These are phyloP conservation scores for Thalassiosira profunda DNA, from an alignment of 108 stramenopile species.

Conservation along the genomic window DNA sequence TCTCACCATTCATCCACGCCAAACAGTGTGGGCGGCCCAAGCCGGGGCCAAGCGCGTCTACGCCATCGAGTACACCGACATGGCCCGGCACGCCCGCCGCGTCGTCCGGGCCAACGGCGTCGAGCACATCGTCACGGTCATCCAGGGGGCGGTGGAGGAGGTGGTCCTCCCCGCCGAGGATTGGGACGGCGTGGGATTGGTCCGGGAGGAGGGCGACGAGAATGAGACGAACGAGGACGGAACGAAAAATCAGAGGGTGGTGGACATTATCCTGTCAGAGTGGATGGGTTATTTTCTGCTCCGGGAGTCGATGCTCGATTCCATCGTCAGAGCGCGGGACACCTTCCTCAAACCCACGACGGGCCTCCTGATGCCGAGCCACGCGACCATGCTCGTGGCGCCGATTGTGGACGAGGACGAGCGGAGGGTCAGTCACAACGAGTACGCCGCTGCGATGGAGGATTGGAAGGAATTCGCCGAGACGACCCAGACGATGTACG, in stretches of 20 bases:
- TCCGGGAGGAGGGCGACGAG: conserved; percentile 49
- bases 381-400: conserved; percentile 94
- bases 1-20: neutral
- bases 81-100: conserved; percentile 94
- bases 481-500: conserved; percentile 88
- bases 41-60: conserved; percentile 96
- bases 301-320: conserved; percentile 97
- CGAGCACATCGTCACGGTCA: conserved; percentile 95
- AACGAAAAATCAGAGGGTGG: conserved; percentile 59
- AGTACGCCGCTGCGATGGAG: conserved; percentile 87
- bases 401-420: conserved; percentile 96
- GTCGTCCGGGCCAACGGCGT: conserved; percentile 95
- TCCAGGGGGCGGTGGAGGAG: conserved; percentile 94
- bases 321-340: conserved; percentile 93
- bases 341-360: conserved; percentile 88
- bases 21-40: conserved; percentile 93
- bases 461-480: conserved; percentile 93
- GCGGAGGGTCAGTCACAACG: conserved; percentile 69
- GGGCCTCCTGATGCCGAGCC: conserved; percentile 96
- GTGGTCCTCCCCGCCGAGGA: conserved; percentile 81
- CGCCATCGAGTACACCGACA: conserved; percentile 97
- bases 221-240: conserved; percentile 16
- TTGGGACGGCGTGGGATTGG: conserved; percentile 56
- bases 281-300: conserved; percentile 99
- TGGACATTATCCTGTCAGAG: conserved; percentile 98